Conservation (phyloP, 306 rosid genomes). For the Geum urbanum region DNA sequence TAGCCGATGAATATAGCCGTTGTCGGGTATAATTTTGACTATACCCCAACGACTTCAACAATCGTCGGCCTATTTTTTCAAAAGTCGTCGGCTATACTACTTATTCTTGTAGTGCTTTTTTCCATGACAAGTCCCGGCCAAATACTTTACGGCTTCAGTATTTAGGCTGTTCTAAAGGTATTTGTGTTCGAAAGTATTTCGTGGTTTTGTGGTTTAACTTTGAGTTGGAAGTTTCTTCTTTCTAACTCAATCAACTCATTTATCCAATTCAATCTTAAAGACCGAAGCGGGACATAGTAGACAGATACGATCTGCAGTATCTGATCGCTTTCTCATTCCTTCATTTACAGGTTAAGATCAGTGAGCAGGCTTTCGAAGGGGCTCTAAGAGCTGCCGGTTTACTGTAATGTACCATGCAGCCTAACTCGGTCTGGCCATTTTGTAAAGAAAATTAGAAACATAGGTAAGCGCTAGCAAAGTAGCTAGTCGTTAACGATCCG, state of each 20-base stretch:
- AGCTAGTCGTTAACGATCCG: not conserved
- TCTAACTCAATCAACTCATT: not conserved
- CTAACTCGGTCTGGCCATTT: not conserved
- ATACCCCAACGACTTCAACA: no score
- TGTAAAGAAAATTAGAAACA: not conserved
- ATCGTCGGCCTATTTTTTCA: no score
- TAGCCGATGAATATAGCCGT: no score
- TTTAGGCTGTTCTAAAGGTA: no score
- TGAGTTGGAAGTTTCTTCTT: not conserved
- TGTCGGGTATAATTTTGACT: no score
- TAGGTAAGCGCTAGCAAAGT: not conserved
- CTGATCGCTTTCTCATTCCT: not conserved
- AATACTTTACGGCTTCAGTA: not conserved
- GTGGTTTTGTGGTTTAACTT: not conserved
- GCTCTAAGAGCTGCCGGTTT: slow-evolving; percentile 62
- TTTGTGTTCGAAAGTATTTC: no score
- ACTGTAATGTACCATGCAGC: slow-evolving; percentile 19
- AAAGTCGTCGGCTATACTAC: no score
- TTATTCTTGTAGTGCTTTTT: no score
- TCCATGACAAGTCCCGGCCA: not conserved
- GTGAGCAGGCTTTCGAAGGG: slow-evolving; percentile 33
- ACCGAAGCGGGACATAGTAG: not conserved
- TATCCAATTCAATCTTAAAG: not conserved
- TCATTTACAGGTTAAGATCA: slow-evolving; percentile 25
- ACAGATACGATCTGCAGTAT: not conserved